These are phyloP conservation scores for Colletotrichum sp. DNA, from an alignment of 2,329 filamentous ascomycete species.

Conservation along the genomic window DNA sequence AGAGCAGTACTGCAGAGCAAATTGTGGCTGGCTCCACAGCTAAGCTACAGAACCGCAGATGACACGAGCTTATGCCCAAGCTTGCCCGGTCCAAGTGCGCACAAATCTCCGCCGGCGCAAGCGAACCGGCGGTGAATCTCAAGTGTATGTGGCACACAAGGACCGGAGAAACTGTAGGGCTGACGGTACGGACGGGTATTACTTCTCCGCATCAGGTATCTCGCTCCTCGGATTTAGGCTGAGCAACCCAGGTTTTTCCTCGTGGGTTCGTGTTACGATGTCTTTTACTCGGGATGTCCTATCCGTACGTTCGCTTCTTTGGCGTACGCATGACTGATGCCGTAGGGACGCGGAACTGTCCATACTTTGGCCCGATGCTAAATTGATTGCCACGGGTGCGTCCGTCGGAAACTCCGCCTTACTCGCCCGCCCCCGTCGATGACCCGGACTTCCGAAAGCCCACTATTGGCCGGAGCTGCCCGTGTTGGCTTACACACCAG, in stretches of 20 bases:
- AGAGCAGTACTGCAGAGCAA: too few species aligned
- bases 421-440: not conserved
- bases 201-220: not conserved
- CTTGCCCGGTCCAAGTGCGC: too few species aligned
- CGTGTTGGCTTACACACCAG: not conserved
- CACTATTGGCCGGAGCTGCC: not conserved
- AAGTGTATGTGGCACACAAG: not conserved
- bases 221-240: not conserved
- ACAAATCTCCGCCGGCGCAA: not conserved
- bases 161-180: not conserved
- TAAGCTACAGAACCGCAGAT: too few species aligned
- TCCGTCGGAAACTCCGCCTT: not conserved
- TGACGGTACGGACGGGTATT: not conserved
- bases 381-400: rapidly evolving
- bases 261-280: not conserved
- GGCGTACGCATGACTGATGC: not conserved
- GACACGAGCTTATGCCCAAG: too few species aligned
- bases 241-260: not conserved
- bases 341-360: not conserved
- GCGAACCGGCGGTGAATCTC: not conserved
- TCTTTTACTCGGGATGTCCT: not conserved
- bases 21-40: too few species aligned
- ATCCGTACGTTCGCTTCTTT: not conserved
- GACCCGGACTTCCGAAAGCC: not conserved
- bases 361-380: not conserved